These are phyloP conservation scores for Fusarium marasasianum DNA, from an alignment of 2,329 filamentous ascomycete genomes.

Conservation along the genomic window DNA sequence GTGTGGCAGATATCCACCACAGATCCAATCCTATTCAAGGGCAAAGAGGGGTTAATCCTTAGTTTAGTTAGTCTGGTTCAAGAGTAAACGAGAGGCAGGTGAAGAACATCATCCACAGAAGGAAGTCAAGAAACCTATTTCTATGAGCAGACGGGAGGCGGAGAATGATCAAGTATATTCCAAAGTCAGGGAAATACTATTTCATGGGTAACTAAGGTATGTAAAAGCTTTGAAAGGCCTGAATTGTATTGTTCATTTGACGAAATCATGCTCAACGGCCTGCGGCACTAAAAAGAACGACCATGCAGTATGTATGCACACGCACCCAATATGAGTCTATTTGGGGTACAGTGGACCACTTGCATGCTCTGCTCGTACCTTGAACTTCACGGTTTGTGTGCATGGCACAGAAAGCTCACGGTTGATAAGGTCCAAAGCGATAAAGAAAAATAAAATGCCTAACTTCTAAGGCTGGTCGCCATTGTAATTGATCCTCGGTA, in stretches of 20 bases:
- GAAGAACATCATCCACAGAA: neutral
- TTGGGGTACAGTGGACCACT: conserved; percentile 3
- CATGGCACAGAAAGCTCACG: neutral
- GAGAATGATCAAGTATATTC: neutral
- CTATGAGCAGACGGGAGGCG: neutral
- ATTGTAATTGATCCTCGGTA: neutral
- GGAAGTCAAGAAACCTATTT: neutral
- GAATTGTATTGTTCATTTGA: neutral
- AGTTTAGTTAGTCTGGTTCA: neutral
- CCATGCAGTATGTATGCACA: conserved; percentile 12
- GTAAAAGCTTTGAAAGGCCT: neutral
- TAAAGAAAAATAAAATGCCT: neutral
- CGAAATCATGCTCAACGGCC: neutral
- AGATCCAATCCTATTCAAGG: conserved; percentile 14
- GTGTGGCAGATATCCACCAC: conserved; percentile 21
- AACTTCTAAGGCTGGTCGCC: neutral
- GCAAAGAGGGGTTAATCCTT: conserved; percentile 26
- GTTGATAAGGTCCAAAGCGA: neutral
- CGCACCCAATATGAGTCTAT: conserved; percentile 2
- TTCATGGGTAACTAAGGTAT: neutral
- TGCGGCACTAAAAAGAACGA: neutral
- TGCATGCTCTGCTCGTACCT: neutral
- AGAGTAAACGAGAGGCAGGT: conserved; percentile 12
- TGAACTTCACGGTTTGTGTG: neutral
- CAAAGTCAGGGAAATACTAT: neutral